Conservation (phyloP, 306 rosid species). For the Corylus americana region DNA sequence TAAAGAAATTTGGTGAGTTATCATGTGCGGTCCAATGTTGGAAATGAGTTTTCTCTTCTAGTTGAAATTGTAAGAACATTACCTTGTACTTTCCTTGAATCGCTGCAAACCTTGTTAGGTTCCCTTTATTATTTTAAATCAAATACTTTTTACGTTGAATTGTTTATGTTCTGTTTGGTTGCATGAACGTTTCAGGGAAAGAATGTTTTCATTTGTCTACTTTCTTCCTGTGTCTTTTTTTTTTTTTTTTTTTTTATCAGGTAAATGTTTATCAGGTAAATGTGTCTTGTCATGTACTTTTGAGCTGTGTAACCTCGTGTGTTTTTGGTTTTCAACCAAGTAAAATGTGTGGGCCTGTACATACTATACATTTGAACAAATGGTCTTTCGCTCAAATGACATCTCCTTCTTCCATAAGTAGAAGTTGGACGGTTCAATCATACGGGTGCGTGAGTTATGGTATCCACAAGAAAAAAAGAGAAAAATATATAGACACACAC, state of each 20-base stretch:
- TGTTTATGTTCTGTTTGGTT: neutral
- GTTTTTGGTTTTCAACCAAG: neutral
- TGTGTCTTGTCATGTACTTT: neutral
- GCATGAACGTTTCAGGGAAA: neutral
- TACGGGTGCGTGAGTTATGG: neutral
- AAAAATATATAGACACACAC: too few relatives aligned
- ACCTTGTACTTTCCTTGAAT: neutral
- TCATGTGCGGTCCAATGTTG: constrained; percentile 3
- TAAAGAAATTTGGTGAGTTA: constrained; percentile 63
- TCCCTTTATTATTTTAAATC: neutral
- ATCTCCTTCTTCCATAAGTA: neutral
- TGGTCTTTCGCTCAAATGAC: neutral
- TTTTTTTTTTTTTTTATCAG: neutral
- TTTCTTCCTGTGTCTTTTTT: neutral
- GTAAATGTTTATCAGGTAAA: neutral
- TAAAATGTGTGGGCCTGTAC: neutral
- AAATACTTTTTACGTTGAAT: neutral
- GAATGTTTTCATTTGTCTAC: neutral
- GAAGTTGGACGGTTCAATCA: neutral
- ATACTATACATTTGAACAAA: neutral
- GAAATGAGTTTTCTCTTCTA: constrained; percentile 4
- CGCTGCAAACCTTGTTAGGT: neutral
- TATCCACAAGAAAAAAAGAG: too few relatives aligned
- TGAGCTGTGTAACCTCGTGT: neutral
- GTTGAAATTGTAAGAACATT: neutral